Base-by-base conservation (phyloP, 345 rosid species). In the Iberis pinnata region DNA sequence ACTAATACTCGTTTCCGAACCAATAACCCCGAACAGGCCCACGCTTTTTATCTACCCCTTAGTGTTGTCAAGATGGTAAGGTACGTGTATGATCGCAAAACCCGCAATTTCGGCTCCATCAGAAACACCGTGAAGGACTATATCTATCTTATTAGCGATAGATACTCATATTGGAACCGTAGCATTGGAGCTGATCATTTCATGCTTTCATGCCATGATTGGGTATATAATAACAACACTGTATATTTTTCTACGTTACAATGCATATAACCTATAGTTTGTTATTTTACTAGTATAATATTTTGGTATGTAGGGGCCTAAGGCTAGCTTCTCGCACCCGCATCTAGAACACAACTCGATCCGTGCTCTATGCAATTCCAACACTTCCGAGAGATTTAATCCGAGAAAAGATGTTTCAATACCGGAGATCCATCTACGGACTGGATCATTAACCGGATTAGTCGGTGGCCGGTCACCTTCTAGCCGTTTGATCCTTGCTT, bases 161-260 rank as follows among this genome's bases (percentile, higher is more conserved):
- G 59, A 55, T 83, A 83, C 24, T 84, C 86, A 0, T 83, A 61
- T 41, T 89, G 95, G 95, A 89, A 86, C 59, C 79, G 84, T 2
- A 89, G 97, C 72, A 74, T 75, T 0, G 97, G 95, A 0, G 80
- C 88, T 0, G 97, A 86, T 53, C 97, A 89, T 64, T 80, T 89
- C 76, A 83, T 83, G 71, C 80, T 89, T 36, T 78, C 97, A 33
- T 89, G 97, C 76, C 95, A 86, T 19, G 95, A 89, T 12, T 89
- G 97, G 97, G 95, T 77, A 72, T 0, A 38, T n/a, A n/a, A n/a
- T n/a, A n/a, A n/a, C n/a, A n/a, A n/a, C n/a, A n/a, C n/a, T n/a
- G n/a, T n/a, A n/a, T n/a, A n/a, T n/a, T n/a, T n/a, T n/a, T n/a
- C n/a, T n/a, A n/a, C n/a, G n/a, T n/a, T n/a, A 26, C 35, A 31